phyloP scores from a whole-genome alignment of 2,329 filamentous ascomycete species.

The Colletotrichum graminicola region DNA sequence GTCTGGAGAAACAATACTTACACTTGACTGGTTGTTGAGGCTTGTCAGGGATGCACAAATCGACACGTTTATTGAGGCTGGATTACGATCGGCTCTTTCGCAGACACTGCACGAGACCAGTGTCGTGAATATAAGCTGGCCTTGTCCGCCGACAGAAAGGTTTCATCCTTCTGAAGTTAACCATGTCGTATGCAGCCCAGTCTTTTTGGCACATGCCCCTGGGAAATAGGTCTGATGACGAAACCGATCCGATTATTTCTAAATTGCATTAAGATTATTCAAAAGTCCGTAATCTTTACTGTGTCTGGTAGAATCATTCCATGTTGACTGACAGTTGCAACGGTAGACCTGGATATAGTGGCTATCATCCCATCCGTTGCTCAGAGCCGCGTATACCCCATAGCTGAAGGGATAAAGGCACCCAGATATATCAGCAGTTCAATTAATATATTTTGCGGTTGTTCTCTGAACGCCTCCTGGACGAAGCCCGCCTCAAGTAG shows the following conservation, averaged over 20 bases:
- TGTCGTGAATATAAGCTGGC: background rate
- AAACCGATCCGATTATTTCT: background rate
- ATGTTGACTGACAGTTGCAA: background rate
- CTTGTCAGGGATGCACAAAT: background rate
- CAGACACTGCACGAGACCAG: background rate
- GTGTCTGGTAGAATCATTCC: background rate
- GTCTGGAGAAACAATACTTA: background rate
- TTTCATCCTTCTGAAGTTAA: background rate
- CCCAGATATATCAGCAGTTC: background rate
- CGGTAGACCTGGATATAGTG: background rate
- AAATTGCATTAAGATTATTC: background rate
- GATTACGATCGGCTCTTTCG: background rate
- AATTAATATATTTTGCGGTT: background rate
- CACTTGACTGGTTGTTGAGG: background rate
- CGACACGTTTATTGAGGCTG: background rate
- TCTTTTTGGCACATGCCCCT: too few species aligned
- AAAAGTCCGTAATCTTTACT: background rate
- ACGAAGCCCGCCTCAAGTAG: too few species aligned
- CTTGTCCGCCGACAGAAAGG: background rate
- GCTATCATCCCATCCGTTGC: background rate
- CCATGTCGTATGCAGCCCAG: background rate
- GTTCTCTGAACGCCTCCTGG: background rate
- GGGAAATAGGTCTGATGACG: background rate
- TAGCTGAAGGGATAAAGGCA: background rate
- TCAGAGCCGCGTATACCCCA: background rate